Evolutionary conservation across 2,329 filamentous ascomycete genomes (phyloP), one percentile per base, ranked within the genome.

Genomic region (Alternaria infectoria): DNA sequence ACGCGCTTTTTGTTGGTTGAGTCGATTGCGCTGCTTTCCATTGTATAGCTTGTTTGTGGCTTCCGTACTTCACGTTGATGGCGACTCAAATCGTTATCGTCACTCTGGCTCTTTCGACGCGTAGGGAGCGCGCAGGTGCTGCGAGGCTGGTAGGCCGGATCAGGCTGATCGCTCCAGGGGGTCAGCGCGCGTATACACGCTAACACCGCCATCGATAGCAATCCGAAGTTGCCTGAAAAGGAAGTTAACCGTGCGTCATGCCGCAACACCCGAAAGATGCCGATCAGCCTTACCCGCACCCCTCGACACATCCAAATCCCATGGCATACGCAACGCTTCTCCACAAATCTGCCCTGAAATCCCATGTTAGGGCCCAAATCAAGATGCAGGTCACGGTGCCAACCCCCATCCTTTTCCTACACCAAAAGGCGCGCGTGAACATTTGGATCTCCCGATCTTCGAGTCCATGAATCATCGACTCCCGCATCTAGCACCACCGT

Each of bases 291-390:
- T 58, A 61, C 54, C 54, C 54, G 54, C 54, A 23, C 19, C 46
- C 46, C 13, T 26, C 45, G 13, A 17, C 15, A 28, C 21, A 17
- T 30, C 32, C n/a, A 51, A 61, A 19, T 47, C 40, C n/a, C 59
- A 58, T 52, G 46, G 59, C 59, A 30, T 52, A 61, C 59, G 59
- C 54, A 58, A 58, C 23, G 9, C 51, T 55, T 52, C 54, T n/a
- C 47, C 59, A 58, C 54, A 52, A 52, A 52, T 30, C 15, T 17
- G 47, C 36, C 47, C 15, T 32, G 46, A n/a, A 21, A 28, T 10
- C 40, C 30, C 8, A 23, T 21, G 19, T n/a, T 4, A 36, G 17
- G 19, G 32, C 19, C 23, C 13, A 11, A 21, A 25, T 17, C 49
- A 52, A 25, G 19, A 52, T 52, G 49, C 19, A 40, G 30, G 13